phyloP scores from a whole-genome alignment of 441 rosid genomes.

The Bruguiera hainesii region DNA sequence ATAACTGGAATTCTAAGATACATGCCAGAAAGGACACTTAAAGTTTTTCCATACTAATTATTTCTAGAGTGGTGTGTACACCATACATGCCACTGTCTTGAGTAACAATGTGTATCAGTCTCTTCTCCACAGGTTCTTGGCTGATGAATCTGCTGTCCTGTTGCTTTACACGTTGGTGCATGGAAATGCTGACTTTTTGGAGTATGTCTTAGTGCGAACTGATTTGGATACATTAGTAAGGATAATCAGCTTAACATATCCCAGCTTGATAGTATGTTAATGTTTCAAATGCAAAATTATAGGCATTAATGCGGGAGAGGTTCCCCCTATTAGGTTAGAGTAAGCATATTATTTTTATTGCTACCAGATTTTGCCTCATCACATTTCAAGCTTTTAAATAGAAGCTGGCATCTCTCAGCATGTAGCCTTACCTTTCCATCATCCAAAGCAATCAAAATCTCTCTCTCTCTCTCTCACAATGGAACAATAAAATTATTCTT shows the following conservation, averaged over 20 bases:
- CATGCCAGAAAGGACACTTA: too few species aligned
- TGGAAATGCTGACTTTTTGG: slow-evolving; percentile 95
- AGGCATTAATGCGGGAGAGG: neutral
- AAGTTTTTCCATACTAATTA: too few species aligned
- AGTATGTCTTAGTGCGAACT: slow-evolving; percentile 93
- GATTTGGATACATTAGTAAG: slow-evolving; percentile 97
- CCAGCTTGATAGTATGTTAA: neutral
- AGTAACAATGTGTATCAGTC: slow-evolving; percentile 15
- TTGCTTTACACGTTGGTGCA: slow-evolving; percentile 90
- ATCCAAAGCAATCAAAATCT: too few species aligned
- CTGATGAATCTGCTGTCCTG: slow-evolving; percentile 86
- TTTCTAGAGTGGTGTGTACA: too few species aligned
- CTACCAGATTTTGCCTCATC: neutral
- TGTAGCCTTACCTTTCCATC: neutral
- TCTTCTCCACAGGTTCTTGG: slow-evolving; percentile 69
- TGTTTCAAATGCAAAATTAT: too few species aligned
- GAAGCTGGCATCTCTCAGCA: neutral
- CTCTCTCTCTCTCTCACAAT: too few species aligned
- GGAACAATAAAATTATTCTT: too few species aligned
- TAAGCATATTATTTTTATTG: neutral
- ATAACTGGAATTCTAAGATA: too few species aligned
- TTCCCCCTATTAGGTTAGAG: neutral
- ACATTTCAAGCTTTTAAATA: neutral
- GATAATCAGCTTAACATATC: slow-evolving; percentile 10
- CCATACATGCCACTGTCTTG: too few species aligned